Base-by-base conservation (phyloP, 352 stramenopile genomes). In the Elongisporangium anandrum region DNA sequence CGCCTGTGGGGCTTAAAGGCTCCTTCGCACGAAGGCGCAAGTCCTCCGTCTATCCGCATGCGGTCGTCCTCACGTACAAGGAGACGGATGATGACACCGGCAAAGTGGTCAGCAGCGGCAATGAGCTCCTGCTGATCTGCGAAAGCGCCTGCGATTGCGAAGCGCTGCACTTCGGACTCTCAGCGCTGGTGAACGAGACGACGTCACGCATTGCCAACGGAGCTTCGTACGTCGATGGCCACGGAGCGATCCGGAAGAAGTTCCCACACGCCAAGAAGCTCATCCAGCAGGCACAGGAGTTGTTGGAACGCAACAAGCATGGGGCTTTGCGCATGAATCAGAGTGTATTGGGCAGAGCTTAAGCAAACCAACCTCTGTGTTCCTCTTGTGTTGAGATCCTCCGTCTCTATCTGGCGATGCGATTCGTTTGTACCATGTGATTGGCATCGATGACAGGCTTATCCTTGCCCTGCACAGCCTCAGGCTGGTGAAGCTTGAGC, bases 341-440 rank as follows among this genome's bases (percentile, higher is more conserved):
- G 24, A 15, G 9, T 20, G 24, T 10, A 56, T 13, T 12, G 6
- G 17, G 15, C 5, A 13, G 52, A 26, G 52, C 24, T 29, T 48
- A 56, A 29, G 34, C 41, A 65, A 56, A 26, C 39, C 7, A 26
- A 54, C 22, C n/a, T n/a, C n/a, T 10, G 26, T 59, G 9, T 24
- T 59, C 34, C 47, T 64, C 50, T n/a, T n/a, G n/a, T n/a, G n/a
- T n/a, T n/a, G n/a, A n/a, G n/a, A n/a, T n/a, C n/a, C n/a, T n/a
- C n/a, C 17, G 15, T 17, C 47, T 39, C 55, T 50, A 86, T 51
- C 71, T 66, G 56, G 68, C 69, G 1, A 90, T 62, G n/a, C 81
- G 73, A 58, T 91, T 90, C 16, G 84, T 91, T 23, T 71, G 66
- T 21, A 91, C 81, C 84, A 90, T 89, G 81, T 93, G 79, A 61